Base-by-base conservation (phyloP, 2,329 filamentous ascomycete genomes). In the Amauroascus niger region DNA sequence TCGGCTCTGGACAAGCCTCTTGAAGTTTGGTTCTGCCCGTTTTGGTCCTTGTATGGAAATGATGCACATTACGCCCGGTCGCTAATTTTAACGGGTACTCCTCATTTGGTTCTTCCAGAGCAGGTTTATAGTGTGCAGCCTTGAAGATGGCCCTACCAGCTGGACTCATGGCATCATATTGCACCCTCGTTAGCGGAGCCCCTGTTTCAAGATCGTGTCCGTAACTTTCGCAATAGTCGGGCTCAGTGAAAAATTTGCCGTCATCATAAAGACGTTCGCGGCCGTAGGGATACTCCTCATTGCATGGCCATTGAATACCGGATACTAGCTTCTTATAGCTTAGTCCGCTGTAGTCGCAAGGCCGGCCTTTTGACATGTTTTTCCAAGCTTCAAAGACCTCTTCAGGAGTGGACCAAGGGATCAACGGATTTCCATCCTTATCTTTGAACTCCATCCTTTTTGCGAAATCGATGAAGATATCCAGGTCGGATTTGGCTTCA, bases 231-330 rank as follows among this genome's bases (percentile, higher is more conserved):
- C 68, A 71, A 45, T 64, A 60, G 1, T 70, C 67, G 5, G 62
- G 58, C 30, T 67, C 64, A 3, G 68, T 71, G 57, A 62, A 69
- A 61, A 70, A 70, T 2, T 57, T 52, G 1, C 63, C 64, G 44
- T 70, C 64, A 1, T 61, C 51, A 49, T 67, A 70, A 2, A 70
- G 57, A 6, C 68, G 53, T 52, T 71, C 67, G 9, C 60, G 68
- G 1, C 69, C 68, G 14, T 61, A 46, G 0, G 68, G 68, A 54
- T 65, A 59, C 3, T 62, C 55, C 11, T 61, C 57, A 33, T 64
- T 70, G 56, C 66, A 70, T 6, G 68, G 69, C 68, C 69, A 70
- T 54, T 69, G 67, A 22, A 71, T 64, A 1, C 68, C 69, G 2
- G 67, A 66, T 1, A 63, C 63, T 2, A 71, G 57, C 46, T 65